phyloP scores from a whole-genome alignment of 805 yeast genomes.

The Cephaloascus albidus region DNA sequence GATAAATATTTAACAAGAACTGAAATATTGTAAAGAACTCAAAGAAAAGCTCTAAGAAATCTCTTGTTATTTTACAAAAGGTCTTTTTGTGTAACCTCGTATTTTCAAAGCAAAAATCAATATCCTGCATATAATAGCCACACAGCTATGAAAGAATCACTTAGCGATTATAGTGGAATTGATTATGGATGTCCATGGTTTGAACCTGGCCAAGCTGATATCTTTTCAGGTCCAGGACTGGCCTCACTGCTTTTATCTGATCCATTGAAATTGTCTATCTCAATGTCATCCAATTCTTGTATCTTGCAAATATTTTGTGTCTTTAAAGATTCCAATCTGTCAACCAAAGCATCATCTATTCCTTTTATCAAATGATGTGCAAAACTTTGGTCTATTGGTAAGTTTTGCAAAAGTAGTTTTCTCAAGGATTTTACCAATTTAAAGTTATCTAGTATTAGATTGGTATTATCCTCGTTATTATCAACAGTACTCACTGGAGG shows the following conservation, averaged over 20 bases:
- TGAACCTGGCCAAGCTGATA: conserved; percentile 59
- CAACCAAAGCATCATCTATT: conserved; percentile 14
- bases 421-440: conserved; percentile 33
- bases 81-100: background rate
- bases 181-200: conserved; percentile 53
- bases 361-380: conserved; percentile 30
- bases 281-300: conserved; percentile 9
- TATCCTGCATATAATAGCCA: too few relatives aligned
- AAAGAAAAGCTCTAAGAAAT: too few relatives aligned
- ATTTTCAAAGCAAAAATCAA: background rate
- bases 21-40: too few relatives aligned
- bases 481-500: conserved; percentile 27
- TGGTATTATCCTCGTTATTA: conserved; percentile 13
- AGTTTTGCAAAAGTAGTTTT: conserved; percentile 28
- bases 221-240: conserved; percentile 24
- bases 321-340: conserved; percentile 11
- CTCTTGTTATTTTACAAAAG: too few relatives aligned
- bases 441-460: conserved; percentile 24
- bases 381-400: conserved; percentile 45
- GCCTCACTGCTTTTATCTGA: conserved; percentile 12
- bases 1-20: too few relatives aligned
- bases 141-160: too few relatives aligned
- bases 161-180: too few relatives aligned
- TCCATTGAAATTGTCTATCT: conserved; percentile 19
- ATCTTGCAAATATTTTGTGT: conserved; percentile 6